Evolutionary conservation across 2,329 filamentous ascomycete species (phyloP).

Genomic region (Aureobasidium sp.): DNA sequence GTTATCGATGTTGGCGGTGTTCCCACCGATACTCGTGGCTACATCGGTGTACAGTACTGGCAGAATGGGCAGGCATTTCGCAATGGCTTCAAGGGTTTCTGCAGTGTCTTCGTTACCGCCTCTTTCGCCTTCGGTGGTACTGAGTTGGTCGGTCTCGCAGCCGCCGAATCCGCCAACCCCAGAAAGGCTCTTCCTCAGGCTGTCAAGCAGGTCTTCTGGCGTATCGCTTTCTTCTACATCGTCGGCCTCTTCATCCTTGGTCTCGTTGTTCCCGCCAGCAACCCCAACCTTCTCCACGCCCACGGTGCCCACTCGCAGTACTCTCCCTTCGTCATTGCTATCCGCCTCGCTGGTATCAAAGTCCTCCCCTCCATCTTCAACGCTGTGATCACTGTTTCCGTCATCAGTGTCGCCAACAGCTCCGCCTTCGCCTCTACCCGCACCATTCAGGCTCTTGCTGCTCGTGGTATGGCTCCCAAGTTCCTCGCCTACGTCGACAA

Average conservation of each 20-base stretch:
- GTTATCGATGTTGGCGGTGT: constrained; percentile 52
- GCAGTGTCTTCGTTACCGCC: constrained; percentile 55
- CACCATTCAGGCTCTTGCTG: constrained; percentile 40
- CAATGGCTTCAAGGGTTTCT: constrained; percentile 56
- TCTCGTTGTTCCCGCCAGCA: constrained; percentile 17
- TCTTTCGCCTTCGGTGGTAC: constrained; percentile 56
- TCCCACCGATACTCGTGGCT: constrained; percentile 43
- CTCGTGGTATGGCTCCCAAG: constrained; percentile 59
- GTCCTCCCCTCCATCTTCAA: constrained; percentile 56
- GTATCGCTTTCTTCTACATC: constrained; percentile 19
- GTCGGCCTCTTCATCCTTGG: constrained; percentile 18
- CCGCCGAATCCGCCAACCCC: constrained; percentile 40
- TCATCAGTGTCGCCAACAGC: constrained; percentile 48
- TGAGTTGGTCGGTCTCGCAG: constrained; percentile 44
- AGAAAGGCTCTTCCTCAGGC: constrained; percentile 29
- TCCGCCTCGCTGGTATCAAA: constrained; percentile 48
- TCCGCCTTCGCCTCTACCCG: constrained; percentile 48
- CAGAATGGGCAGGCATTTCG: constrained; percentile 29
- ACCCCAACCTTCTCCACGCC: constrained; percentile 23
- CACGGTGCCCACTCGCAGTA: constrained; percentile 30
- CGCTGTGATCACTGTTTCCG: constrained; percentile 51
- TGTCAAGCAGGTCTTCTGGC: constrained; percentile 18
- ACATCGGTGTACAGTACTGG: constrained; percentile 51
- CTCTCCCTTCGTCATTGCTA: constrained; percentile 59
- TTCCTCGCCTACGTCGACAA: constrained; percentile 75